Evolutionary conservation across 345 rosid genomes (phyloP).

Genomic region (Iberis pinnata): DNA sequence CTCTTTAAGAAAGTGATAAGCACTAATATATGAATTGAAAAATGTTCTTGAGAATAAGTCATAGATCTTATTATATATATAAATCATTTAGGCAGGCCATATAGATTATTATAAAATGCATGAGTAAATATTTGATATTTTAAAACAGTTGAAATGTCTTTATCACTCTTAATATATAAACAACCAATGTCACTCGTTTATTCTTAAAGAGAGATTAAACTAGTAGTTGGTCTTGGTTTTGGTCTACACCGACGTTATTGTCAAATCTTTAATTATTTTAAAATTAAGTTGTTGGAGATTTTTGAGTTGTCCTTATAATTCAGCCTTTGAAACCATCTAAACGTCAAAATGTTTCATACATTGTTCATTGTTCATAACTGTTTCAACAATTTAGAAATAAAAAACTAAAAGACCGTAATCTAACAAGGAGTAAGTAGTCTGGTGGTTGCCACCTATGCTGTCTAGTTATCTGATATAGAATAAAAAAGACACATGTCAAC

Average conservation of each 20-base stretch:
- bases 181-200: conserved; percentile 19
- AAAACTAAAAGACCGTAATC: conserved; percentile 12
- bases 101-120: conserved; percentile 15
- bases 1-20: conserved; percentile 10
- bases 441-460: too few relatives aligned
- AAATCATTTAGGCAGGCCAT: conserved; percentile 1
- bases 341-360: conserved; percentile 3
- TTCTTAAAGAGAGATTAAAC: not conserved
- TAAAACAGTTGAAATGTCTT: conserved; percentile 17
- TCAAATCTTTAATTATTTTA: conserved; percentile 3
- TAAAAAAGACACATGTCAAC: too few relatives aligned
- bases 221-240: too few relatives aligned
- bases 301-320: not conserved
- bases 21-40: conserved; percentile 9
- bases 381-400: not conserved
- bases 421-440: too few relatives aligned
- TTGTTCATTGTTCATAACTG: too few relatives aligned
- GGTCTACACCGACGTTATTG: conserved; percentile 15
- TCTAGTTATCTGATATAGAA: too few relatives aligned
- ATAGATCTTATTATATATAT: conserved; percentile 2
- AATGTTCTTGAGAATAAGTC: conserved; percentile 13
- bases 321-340: conserved; percentile 8
- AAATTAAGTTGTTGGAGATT: not conserved
- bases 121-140: conserved; percentile 22
- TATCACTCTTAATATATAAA: not conserved